Base-by-base conservation (phyloP, 2,329 filamentous ascomycete species). In the Sporothrix phasma region DNA sequence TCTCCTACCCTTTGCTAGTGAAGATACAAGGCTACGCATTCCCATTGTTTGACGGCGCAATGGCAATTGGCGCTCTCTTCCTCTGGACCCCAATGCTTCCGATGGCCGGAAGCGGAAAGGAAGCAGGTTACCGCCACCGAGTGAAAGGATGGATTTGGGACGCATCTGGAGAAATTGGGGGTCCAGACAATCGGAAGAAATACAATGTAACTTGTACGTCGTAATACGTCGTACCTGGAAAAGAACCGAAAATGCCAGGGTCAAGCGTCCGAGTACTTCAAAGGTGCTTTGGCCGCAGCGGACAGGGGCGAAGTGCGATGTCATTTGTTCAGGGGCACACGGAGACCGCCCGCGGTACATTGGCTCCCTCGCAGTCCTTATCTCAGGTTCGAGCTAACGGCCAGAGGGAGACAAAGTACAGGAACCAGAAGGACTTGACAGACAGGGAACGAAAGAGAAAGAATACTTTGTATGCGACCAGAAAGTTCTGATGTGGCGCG, bases 401-500 rank as follows among this genome's bases (percentile, higher is more conserved):
- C 26, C 41, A 61, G 24, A 41, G 17, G 45, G 24, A 22, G 41
- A 61, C 58, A 43, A 19, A 31, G n/a, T n/a, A 43, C 22, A 59
- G 45, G 10, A 45, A 45, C 31, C 37, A 46, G 24, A 31, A 59
- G 56, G 56, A 59, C 43, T 45, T 37, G 46, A 58, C 24, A 58
- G 19, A 39, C 22, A 24, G 6, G 31, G 31, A 10, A 19, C 19
- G 7, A 51, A 17, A 41, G 26, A 8, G 15, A 45, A 37, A 29
- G 37, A 43, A 19, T 13, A 31, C 10, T 34, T 2, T 3, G 31
- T 34, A 34, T 10, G 19, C 2, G 51, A 29, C 31, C 11, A 41
- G 34, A 34, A 62, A 31, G 22, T 43, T 62, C 22, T 41, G 34
- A 29, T 53, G 64, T 63, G 61, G 61, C 64, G 61, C 61, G 61